Evolutionary conservation across 805 yeast genomes (phyloP).

Genomic region (Ogataea zsoltii): DNA sequence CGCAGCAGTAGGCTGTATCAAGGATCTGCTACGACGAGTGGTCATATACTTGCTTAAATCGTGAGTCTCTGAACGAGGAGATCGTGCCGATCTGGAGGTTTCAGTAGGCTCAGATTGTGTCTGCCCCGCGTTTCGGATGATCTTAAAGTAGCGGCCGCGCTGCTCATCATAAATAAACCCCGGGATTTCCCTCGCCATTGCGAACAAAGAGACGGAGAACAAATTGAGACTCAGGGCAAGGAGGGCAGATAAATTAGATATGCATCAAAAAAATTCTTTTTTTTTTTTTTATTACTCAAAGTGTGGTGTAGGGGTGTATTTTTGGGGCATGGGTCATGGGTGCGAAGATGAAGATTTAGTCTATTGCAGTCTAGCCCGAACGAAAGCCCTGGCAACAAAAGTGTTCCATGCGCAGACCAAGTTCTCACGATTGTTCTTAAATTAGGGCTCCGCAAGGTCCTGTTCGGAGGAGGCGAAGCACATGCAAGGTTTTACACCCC

Average conservation of each 20-base stretch:
- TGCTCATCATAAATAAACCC: constrained; percentile 1
- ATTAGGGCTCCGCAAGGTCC: too few relatives aligned
- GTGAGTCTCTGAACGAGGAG: neutral
- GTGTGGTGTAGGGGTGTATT: too few relatives aligned
- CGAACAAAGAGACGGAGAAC: neutral
- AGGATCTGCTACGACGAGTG: neutral
- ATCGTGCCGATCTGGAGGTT: too few relatives aligned
- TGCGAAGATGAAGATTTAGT: too few relatives aligned
- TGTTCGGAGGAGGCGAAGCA: too few relatives aligned
- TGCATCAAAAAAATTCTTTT: neutral
- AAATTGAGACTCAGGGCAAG: neutral
- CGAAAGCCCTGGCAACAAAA: too few relatives aligned
- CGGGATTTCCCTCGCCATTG: neutral
- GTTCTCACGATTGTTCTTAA: too few relatives aligned
- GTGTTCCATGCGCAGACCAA: too few relatives aligned
- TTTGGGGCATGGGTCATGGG: too few relatives aligned
- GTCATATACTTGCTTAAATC: neutral
- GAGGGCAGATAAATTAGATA: neutral
- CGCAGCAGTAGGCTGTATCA: neutral
- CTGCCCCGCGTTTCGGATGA: neutral
- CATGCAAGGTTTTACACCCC: too few relatives aligned
- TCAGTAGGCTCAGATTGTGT: neutral
- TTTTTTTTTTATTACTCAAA: neutral
- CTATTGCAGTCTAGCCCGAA: too few relatives aligned
- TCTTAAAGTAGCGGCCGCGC: constrained; percentile 1